Percentiles rank a stretch among this genome's conserved stretches.
Evolutionary conservation across 345 rosid species (phyloP).

Genomic region (Eucalyptus polyanthemos): DNA sequence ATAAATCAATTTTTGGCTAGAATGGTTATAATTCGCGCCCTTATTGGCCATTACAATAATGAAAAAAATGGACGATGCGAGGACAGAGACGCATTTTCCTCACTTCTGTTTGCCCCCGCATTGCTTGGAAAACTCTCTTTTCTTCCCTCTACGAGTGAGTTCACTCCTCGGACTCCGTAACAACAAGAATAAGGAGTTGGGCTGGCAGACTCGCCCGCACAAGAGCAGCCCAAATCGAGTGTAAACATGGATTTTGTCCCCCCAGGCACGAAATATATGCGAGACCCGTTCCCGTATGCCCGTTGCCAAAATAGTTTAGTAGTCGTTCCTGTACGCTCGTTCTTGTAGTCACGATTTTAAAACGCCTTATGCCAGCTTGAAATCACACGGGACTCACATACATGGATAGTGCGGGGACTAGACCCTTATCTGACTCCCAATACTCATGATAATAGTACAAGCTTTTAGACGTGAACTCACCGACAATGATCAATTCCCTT

Average conservation of each 20-base stretch:
- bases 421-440: not conserved
- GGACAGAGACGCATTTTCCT: not conserved
- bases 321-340: not conserved
- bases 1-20: too few species aligned
- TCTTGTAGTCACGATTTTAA: not conserved
- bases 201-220: not conserved
- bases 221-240: not conserved
- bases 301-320: not conserved
- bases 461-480: not conserved
- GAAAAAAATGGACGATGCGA: not conserved
- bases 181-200: not conserved
- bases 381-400: not conserved
- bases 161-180: not conserved
- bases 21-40: too few species aligned
- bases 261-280: not conserved
- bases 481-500: not conserved
- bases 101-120: not conserved
- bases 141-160: not conserved
- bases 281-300: not conserved
- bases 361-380: not conserved
- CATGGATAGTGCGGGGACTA: not conserved
- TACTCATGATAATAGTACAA: not conserved
- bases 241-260: not conserved
- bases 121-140: not conserved
- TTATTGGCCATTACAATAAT: not conserved